Conservation (phyloP, 1,284 basidiomycete genomes). For the Inonotus hispidus region DNA sequence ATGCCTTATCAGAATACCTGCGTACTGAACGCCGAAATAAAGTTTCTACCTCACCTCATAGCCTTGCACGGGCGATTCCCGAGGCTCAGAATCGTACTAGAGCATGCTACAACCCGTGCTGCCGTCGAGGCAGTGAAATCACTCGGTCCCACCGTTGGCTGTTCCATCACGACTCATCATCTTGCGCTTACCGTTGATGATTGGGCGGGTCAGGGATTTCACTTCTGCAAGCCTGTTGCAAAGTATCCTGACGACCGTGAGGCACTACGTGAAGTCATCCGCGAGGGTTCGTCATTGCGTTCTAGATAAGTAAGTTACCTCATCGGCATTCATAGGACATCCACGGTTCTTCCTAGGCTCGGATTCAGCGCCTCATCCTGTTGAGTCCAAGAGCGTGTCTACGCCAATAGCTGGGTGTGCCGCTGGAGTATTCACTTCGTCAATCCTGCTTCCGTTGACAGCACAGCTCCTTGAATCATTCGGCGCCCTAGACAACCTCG, state of each 20-base stretch:
- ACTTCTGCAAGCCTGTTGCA: constrained; percentile 98
- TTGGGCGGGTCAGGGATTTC: constrained; percentile 94
- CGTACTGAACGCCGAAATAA: constrained; percentile 90
- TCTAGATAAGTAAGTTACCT: neutral
- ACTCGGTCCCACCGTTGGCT: constrained; percentile 86
- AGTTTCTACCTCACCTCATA: constrained; percentile 85
- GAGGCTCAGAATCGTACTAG: constrained; percentile 91
- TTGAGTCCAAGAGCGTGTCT: constrained; percentile 73
- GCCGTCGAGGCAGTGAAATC: constrained; percentile 89
- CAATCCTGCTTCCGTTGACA: constrained; percentile 83
- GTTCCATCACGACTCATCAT: constrained; percentile 97
- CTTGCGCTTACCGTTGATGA: constrained; percentile 93
- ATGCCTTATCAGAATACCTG: constrained; percentile 70
- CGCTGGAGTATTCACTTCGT: constrained; percentile 91
- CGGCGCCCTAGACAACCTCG: constrained; percentile 74
- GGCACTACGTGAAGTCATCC: constrained; percentile 80
- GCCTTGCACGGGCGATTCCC: constrained; percentile 86
- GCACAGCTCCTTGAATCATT: constrained; percentile 85
- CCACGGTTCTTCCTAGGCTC: constrained; percentile 97
- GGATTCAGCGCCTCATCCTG: constrained; percentile 93
- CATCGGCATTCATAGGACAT: constrained; percentile 53
- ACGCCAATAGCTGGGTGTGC: constrained; percentile 76
- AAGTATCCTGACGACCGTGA: constrained; percentile 91
- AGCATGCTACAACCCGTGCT: constrained; percentile 96
- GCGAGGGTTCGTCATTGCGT: constrained; percentile 50